Percentiles rank a stretch among this genome's conserved stretches.
Conservation (phyloP, 75 land plant species). For the Adiantum capillusveneris region DNA sequence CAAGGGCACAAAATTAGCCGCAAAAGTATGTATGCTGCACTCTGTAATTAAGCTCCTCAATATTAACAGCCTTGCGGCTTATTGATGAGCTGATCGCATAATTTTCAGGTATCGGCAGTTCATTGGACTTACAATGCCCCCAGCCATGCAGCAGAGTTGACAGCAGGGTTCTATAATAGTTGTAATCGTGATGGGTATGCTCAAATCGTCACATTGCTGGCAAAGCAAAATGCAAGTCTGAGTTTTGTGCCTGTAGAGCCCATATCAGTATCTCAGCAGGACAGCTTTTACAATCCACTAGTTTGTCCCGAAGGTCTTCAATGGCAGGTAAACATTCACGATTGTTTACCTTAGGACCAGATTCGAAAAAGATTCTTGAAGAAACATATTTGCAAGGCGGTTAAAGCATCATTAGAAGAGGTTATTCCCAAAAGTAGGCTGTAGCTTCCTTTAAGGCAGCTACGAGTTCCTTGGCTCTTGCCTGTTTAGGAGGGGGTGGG, state of each 20-base stretch:
- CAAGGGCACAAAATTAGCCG: constrained; percentile 15
- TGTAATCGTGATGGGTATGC: constrained; percentile 19
- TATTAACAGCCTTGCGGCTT: neutral
- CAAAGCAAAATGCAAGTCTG: no score
- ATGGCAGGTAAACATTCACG: constrained; percentile 2
- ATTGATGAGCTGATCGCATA: neutral
- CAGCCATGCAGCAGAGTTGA: constrained; percentile 30
- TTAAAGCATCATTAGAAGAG: no score
- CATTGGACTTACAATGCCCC: constrained; percentile 32
- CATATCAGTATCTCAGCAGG: neutral
- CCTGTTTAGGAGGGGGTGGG: no score
- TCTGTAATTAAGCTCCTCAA: no score
- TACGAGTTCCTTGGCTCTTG: no score
- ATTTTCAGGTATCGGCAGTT: constrained; percentile 25
- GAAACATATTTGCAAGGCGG: no score
- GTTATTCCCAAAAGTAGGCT: no score
- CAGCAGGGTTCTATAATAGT: constrained; percentile 27
- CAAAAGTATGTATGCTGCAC: constrained; percentile 11
- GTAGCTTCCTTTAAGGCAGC: no score
- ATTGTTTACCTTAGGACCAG: neutral
- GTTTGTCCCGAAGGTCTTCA: no score
- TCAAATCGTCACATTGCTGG: constrained; percentile 22
- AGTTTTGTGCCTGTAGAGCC: constrained; percentile 1
- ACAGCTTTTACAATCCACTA: no score
- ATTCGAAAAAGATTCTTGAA: neutral